Conservation (phyloP, 352 stramenopile species). For the Elongisporangium anandrum region DNA sequence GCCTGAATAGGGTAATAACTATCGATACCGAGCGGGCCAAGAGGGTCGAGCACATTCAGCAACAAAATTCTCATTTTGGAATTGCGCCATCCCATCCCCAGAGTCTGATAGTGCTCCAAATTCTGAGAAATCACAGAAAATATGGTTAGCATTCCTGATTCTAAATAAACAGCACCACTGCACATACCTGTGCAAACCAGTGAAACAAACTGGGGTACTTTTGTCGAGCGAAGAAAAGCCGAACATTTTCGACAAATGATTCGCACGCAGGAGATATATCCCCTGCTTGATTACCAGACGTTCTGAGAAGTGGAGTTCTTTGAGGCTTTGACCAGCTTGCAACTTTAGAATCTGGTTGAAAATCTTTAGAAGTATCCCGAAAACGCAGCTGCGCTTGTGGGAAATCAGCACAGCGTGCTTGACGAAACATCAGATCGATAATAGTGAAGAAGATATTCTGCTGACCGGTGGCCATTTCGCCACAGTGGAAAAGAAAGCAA, state of each 20-base stretch:
- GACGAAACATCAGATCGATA: slow-evolving; percentile 75
- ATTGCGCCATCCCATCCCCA: slow-evolving; percentile 43
- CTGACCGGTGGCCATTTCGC: slow-evolving; percentile 71
- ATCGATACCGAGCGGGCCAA: slow-evolving; percentile 73
- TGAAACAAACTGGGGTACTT: slow-evolving; percentile 79
- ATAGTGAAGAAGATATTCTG: slow-evolving; percentile 68
- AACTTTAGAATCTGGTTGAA: neutral
- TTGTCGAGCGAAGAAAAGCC: slow-evolving; percentile 76
- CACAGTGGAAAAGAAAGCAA: slow-evolving; percentile 67
- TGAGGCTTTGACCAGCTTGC: slow-evolving; percentile 4
- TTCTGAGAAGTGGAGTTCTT: neutral
- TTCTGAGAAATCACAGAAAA: slow-evolving; percentile 33
- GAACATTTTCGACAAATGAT: slow-evolving; percentile 63
- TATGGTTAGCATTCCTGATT: slow-evolving; percentile 1
- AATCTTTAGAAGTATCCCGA: slow-evolving; percentile 2
- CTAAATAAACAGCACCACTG: neutral
- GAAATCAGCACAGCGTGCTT: slow-evolving; percentile 63
- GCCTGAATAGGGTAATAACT: slow-evolving; percentile 74
- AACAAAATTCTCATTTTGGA: slow-evolving; percentile 70
- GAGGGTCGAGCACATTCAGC: slow-evolving; percentile 72
- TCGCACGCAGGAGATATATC: neutral
- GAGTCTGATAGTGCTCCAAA: slow-evolving; percentile 73
- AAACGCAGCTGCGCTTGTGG: slow-evolving; percentile 42
- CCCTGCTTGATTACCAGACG: neutral
- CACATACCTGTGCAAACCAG: slow-evolving; percentile 83